These are phyloP conservation scores for Botrytis paeoniae DNA, from an alignment of 2,329 filamentous ascomycete genomes.

Conservation along the genomic window DNA sequence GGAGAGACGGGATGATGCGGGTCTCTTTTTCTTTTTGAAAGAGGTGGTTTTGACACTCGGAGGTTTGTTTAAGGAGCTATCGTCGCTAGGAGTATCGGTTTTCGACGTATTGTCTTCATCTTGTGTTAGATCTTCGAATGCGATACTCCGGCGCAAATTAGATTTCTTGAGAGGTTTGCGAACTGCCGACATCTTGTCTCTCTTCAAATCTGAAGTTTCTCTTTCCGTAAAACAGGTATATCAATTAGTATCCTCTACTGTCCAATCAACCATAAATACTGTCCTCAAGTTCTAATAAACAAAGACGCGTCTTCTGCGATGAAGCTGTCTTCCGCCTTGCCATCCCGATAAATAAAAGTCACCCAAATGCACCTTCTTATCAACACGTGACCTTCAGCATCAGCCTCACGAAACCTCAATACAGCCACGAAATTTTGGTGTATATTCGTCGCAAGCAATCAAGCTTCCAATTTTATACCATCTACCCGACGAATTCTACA, in stretches of 20 bases:
- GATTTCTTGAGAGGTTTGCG: constrained; percentile 58
- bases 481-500: constrained; percentile 16
- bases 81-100: constrained; percentile 10
- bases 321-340: constrained; percentile 6
- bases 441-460: constrained; percentile 6
- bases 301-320: neutral
- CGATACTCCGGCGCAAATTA: constrained; percentile 55
- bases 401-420: constrained; percentile 20
- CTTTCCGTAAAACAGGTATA: too few species aligned
- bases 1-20: constrained; percentile 63
- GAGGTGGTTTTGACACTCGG: constrained; percentile 47
- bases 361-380: constrained; percentile 22
- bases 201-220: neutral
- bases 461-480: constrained; percentile 19
- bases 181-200: constrained; percentile 30
- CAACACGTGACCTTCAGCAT: constrained; percentile 31
- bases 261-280: neutral
- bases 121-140: constrained; percentile 39
- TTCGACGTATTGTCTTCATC: constrained; percentile 32
- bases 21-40: constrained; percentile 67
- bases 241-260: neutral
- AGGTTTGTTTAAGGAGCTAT: constrained; percentile 40
- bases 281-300: neutral
- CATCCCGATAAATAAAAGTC: constrained; percentile 5
- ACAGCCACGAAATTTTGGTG: constrained; percentile 22